A percentile compares a stretch with the other conserved stretches of the same genome.
These are phyloP conservation scores for Wickerhamiella alocasiicola DNA, from an alignment of 805 yeast species.

Conservation along the genomic window DNA sequence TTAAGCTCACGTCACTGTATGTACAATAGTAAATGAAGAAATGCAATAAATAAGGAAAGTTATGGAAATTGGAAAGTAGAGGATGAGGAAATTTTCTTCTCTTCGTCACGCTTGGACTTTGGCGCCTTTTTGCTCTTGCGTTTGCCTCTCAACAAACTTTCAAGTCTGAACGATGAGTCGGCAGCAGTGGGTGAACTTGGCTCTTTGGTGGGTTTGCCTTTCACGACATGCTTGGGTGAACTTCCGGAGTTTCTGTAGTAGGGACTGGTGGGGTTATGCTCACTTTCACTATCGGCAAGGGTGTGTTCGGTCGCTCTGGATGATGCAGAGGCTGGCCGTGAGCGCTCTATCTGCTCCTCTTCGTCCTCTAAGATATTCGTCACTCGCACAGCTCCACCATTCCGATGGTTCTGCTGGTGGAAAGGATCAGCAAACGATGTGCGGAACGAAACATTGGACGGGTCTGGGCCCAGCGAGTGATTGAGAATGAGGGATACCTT, in stretches of 20 bases:
- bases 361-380: slow-evolving; percentile 8
- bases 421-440: slow-evolving; percentile 61
- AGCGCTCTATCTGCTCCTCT: slow-evolving; percentile 7
- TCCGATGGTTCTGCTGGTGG: slow-evolving; percentile 17
- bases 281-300: not conserved
- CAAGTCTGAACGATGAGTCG: slow-evolving; percentile 28
- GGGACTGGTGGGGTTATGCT: not conserved
- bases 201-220: not conserved
- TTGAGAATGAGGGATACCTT: slow-evolving; percentile 66
- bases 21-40: not conserved
- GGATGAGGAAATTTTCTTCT: not conserved
- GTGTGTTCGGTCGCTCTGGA: not conserved
- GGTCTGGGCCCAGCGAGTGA: slow-evolving; percentile 57
- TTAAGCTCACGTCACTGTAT: not conserved
- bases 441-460: slow-evolving; percentile 67
- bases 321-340: slow-evolving; percentile 4
- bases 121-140: slow-evolving; percentile 15
- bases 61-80: slow-evolving; percentile 3
- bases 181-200: slow-evolving; percentile 11
- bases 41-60: not conserved
- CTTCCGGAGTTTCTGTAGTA: not conserved
- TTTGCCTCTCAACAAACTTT: slow-evolving; percentile 25
- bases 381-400: slow-evolving; percentile 2
- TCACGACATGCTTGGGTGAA: not conserved
- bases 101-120: not conserved